Base-by-base conservation (phyloP, 495 filamentous ascomycete genomes). In the Xylaria castorea region DNA sequence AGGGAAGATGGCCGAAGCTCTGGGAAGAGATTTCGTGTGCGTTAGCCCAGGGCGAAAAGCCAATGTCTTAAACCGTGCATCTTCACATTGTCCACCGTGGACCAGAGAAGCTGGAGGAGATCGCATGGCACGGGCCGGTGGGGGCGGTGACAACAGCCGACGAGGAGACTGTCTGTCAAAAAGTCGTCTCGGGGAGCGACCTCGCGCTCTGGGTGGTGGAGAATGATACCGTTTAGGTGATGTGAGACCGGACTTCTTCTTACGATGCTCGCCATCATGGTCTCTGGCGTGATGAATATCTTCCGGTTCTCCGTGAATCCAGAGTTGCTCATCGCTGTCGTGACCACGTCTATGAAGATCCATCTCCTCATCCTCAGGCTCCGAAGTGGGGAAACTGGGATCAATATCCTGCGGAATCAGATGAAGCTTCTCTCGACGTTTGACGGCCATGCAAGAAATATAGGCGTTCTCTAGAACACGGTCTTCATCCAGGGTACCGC, bases 401-500 rank as follows among this genome's bases (percentile, higher is more conserved):
- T 99, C 96, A 72, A 99, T 98, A 75, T 99, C 97, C 75, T 98
- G 96, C 53, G 96, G 94, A 34, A 93, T 92, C 36, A 85, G 75
- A 69, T 90, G 88, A 71, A 93, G 92, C 81, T 94, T 97, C 67
- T 90, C 90, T 53, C 91, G 90, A 71, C 92, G 92, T 48, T 93
- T 89, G 63, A 93, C 90, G 76, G 96, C 93, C 69, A 96, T 85
- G 74, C 91, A 93, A 14, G 93, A 93, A 61, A 97, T 89, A 79
- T 97, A 99, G 3, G 93, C 95, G 71, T 93, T 92, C 79, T 99
- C 96, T 50, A 98, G 81, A n/a, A 93, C 92, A 64, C 93, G 91
- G 79, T 99, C 96, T 79, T 99, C 96, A 76, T 98, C 96, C 22
- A 99, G 84, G 18, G 96, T 99, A 63, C 96, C 96, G 78, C 96